These are phyloP conservation scores for Trematosphaeria pertusa DNA, from an alignment of 2,329 filamentous ascomycete genomes.

Conservation along the genomic window DNA sequence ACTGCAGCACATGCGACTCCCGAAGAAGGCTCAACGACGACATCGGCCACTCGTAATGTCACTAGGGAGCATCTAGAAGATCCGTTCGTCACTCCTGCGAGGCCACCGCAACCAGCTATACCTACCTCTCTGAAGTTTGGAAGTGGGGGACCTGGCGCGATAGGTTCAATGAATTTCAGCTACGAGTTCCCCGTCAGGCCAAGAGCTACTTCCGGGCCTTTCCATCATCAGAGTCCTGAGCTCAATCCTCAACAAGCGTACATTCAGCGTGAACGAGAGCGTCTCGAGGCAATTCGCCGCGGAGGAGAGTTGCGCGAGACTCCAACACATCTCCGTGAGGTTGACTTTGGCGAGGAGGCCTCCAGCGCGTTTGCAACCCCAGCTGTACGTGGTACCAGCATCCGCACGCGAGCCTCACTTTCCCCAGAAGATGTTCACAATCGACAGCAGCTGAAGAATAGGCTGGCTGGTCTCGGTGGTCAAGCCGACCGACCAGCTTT, in stretches of 20 bases:
- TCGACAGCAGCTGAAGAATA: slow-evolving; percentile 29
- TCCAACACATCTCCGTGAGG: slow-evolving; percentile 17
- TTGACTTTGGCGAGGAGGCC: slow-evolving; percentile 32
- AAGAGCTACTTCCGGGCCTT: neutral
- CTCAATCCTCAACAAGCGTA: slow-evolving; percentile 10
- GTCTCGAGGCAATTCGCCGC: slow-evolving; percentile 11
- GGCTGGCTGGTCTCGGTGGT: slow-evolving; percentile 34
- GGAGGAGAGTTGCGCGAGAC: slow-evolving; percentile 6
- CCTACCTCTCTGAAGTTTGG: slow-evolving; percentile 1
- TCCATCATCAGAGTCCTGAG: neutral
- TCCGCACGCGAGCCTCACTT: neutral
- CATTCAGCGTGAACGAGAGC: slow-evolving; percentile 16
- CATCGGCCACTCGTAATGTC: slow-evolving; percentile 12
- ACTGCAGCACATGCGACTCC: neutral
- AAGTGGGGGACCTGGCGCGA: neutral
- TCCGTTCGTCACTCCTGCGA: slow-evolving; percentile 30
- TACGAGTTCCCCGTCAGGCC: slow-evolving; percentile 34
- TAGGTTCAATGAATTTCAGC: slow-evolving; percentile 30
- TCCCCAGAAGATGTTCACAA: slow-evolving; percentile 17
- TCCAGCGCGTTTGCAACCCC: slow-evolving; percentile 9
- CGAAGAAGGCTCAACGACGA: neutral
- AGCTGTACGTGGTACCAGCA: neutral
- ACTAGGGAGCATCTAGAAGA: slow-evolving; percentile 29
- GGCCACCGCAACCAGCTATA: slow-evolving; percentile 1
- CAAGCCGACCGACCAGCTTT: slow-evolving; percentile 30